These are phyloP conservation scores for Leccinum griseonigrum DNA, from an alignment of 1,284 basidiomycete genomes.

Conservation along the genomic window DNA sequence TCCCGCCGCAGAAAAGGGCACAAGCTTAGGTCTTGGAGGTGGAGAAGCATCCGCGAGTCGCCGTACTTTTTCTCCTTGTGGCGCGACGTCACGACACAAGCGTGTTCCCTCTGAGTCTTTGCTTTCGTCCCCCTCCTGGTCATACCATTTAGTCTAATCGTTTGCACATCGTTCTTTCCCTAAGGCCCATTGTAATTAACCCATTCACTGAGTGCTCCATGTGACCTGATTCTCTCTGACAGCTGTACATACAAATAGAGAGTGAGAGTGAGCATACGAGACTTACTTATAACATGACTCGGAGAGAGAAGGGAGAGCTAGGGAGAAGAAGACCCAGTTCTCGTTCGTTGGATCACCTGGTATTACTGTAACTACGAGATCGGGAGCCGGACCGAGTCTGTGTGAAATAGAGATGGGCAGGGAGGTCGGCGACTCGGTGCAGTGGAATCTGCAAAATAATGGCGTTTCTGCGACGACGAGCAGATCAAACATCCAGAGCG, in stretches of 20 bases:
- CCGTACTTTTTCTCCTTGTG: conserved; percentile 87
- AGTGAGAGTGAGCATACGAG: neutral
- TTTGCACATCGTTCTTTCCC: conserved; percentile 1
- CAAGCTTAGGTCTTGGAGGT: conserved; percentile 71
- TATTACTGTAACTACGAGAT: too few relatives aligned
- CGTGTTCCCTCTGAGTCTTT: neutral
- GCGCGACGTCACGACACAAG: neutral
- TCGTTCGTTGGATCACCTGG: too few relatives aligned
- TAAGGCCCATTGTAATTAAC: conserved; percentile 9
- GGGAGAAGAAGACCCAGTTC: too few relatives aligned
- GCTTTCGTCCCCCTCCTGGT: conserved; percentile 6
- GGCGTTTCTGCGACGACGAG: too few relatives aligned
- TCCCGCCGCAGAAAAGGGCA: conserved; percentile 86
- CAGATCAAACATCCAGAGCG: too few relatives aligned
- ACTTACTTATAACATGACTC: too few relatives aligned
- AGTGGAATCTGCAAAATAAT: too few relatives aligned
- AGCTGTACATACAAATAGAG: neutral
- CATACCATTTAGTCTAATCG: neutral
- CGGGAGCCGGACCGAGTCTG: too few relatives aligned
- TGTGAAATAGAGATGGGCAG: too few relatives aligned
- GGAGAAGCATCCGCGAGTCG: conserved; percentile 72
- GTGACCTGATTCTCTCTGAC: too few relatives aligned
- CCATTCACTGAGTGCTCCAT: conserved; percentile 3
- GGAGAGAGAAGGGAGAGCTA: too few relatives aligned
- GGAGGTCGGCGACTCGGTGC: too few relatives aligned